Evolutionary conservation across 495 filamentous ascomycete species (phyloP).

Genomic region (Pyrenula massariospora): DNA sequence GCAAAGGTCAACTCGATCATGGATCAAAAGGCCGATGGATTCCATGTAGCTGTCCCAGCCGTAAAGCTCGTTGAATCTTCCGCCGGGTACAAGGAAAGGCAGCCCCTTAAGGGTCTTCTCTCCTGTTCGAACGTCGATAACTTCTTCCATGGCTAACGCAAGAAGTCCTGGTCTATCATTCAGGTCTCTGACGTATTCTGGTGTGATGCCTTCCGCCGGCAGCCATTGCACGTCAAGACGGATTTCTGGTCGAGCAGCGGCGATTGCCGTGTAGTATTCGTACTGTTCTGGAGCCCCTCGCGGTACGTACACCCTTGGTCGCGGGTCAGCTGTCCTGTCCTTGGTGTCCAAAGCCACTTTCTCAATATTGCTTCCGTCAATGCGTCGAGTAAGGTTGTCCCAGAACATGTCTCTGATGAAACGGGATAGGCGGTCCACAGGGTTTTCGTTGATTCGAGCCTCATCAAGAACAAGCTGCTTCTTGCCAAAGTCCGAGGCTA

Average conservation of each 20-base stretch:
- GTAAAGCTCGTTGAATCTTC: conserved; percentile 94
- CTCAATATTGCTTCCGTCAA: conserved; percentile 81
- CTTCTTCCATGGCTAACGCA: conserved; percentile 78
- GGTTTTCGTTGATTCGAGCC: conserved; percentile 80
- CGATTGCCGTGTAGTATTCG: conserved; percentile 74
- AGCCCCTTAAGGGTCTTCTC: conserved; percentile 60
- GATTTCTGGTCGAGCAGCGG: conserved; percentile 62
- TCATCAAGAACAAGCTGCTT: conserved; percentile 81
- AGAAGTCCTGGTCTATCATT: conserved; percentile 80
- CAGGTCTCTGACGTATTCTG: conserved; percentile 60
- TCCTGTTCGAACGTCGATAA: conserved; percentile 48
- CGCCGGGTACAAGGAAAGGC: conserved; percentile 92
- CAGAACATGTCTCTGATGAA: conserved; percentile 84
- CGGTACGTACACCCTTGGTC: conserved; percentile 87
- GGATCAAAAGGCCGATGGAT: conserved; percentile 71
- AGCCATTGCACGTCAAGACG: conserved; percentile 76
- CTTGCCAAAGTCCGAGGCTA: conserved; percentile 76
- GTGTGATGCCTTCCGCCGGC: conserved; percentile 53
- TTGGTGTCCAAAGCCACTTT: conserved; percentile 78
- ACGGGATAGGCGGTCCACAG: conserved; percentile 72
- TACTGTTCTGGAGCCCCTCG: conserved; percentile 74
- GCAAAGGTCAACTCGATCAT: conserved; percentile 70
- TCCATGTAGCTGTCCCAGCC: conserved; percentile 98
- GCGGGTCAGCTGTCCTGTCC: conserved; percentile 78
- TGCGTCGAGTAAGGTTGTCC: conserved; percentile 74